Conservation (phyloP, 1,284 basidiomycete species). For the Anthracocystis panici-leucophaei region DNA sequence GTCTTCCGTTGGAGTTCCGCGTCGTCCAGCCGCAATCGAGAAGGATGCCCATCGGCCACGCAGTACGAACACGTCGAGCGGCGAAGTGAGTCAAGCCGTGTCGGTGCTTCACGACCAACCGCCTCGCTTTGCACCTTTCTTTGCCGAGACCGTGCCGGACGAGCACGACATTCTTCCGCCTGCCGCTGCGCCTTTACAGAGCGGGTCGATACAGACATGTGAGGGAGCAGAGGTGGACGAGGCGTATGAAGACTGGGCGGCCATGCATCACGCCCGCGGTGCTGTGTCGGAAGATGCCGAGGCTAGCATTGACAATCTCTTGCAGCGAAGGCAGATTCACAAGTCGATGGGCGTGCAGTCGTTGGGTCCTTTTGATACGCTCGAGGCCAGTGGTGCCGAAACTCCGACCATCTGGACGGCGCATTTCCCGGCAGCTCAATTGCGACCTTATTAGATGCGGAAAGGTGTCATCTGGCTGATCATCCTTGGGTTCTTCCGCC, state of each 20-base stretch:
- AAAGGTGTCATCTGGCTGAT: background rate
- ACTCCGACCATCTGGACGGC: constrained; percentile 43
- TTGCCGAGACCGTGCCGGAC: constrained; percentile 16
- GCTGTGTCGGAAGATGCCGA: constrained; percentile 40
- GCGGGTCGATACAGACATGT: background rate
- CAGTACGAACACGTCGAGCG: constrained; percentile 44
- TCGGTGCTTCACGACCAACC: constrained; percentile 45
- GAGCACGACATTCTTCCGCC: background rate
- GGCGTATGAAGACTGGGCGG: constrained; percentile 49
- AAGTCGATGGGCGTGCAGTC: constrained; percentile 23
- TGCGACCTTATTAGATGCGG: constrained; percentile 38
- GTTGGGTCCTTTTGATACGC: constrained; percentile 24
- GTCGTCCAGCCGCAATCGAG: background rate
- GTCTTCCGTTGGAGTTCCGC: background rate
- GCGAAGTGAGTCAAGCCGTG: constrained; percentile 37
- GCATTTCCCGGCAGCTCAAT: constrained; percentile 49
- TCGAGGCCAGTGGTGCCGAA: constrained; percentile 27
- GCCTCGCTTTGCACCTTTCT: constrained; percentile 32
- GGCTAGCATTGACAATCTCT: constrained; percentile 30
- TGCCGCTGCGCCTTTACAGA: background rate
- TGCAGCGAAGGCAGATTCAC: constrained; percentile 26
- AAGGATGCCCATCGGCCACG: constrained; percentile 4
- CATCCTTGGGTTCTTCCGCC: too few species aligned
- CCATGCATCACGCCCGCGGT: constrained; percentile 45
- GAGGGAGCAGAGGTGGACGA: constrained; percentile 28